Conservation (phyloP, 23 red algal genomes). For the Gracilaria caudata region DNA sequence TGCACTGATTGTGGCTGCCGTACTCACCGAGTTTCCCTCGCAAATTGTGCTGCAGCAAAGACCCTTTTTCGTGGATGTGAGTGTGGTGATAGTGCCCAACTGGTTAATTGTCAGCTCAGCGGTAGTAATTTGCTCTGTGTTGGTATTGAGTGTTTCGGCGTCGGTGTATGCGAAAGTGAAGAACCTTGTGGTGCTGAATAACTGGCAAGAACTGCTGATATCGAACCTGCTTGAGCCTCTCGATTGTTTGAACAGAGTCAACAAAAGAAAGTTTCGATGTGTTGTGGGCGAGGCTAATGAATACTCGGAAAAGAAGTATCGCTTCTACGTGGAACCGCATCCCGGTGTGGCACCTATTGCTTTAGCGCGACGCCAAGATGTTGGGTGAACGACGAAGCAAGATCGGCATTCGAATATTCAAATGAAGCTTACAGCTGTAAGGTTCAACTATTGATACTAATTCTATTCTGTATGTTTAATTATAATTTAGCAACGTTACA, state of each 20-base stretch:
- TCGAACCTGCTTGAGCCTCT: neutral
- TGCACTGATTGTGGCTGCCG: neutral
- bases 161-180: neutral
- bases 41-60: slow-evolving; percentile 7
- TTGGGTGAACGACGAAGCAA: neutral
- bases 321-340: slow-evolving; percentile 13
- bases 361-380: neutral
- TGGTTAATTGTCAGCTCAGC: neutral
- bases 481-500: too few species aligned
- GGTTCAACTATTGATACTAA: too few species aligned
- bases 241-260: slow-evolving; percentile 1
- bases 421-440: too few species aligned
- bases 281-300: slow-evolving; percentile 1
- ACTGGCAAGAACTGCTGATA: slow-evolving; percentile 26
- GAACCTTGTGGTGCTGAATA: slow-evolving; percentile 4
- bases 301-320: neutral
- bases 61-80: slow-evolving; percentile 8
- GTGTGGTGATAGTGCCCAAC: slow-evolving; percentile 11
- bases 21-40: slow-evolving; percentile 18
- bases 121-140: neutral
- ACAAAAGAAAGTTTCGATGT: slow-evolving; percentile 22
- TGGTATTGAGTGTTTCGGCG: neutral
- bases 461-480: too few species aligned
- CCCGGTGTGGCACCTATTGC: neutral
- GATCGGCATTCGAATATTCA: too few species aligned